Conservation (phyloP, 352 stramenopile species). For the Thalassiosira oceanica region DNA sequence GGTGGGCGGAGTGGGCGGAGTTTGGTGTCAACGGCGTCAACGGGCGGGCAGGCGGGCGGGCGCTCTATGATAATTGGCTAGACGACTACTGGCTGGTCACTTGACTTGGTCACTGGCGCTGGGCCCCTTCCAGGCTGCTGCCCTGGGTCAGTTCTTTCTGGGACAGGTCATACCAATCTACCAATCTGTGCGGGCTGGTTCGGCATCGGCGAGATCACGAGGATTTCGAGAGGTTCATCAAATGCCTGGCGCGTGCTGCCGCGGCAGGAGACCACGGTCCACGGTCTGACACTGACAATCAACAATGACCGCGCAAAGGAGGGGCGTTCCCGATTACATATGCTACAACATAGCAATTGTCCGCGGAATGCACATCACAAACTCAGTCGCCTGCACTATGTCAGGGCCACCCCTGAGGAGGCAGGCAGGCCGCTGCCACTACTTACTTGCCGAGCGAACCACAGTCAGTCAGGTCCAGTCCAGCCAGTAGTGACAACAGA, state of each 20-base stretch:
- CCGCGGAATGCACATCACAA: slow-evolving; percentile 8
- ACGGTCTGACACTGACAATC: not conserved
- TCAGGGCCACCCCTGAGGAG: slow-evolving; percentile 5
- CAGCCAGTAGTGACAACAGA: too few relatives aligned
- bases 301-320: not conserved
- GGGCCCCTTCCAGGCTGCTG: slow-evolving; percentile 6
- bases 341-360: slow-evolving; percentile 6
- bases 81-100: too few relatives aligned
- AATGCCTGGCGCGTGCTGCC: not conserved
- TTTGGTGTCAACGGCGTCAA: too few relatives aligned
- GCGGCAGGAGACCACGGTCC: not conserved
- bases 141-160: slow-evolving; percentile 3
- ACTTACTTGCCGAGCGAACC: too few relatives aligned
- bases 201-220: not conserved
- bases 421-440: not conserved
- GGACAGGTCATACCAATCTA: slow-evolving; percentile 6
- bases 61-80: too few relatives aligned
- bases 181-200: not conserved
- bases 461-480: too few relatives aligned
- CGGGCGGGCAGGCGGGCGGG: too few relatives aligned
- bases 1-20: too few relatives aligned
- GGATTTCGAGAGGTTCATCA: slow-evolving; percentile 12
- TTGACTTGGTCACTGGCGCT: too few relatives aligned
- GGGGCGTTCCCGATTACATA: not conserved
- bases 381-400: slow-evolving; percentile 8